Conservation (phyloP, 805 yeast genomes). For the Suhomyces sp. region DNA sequence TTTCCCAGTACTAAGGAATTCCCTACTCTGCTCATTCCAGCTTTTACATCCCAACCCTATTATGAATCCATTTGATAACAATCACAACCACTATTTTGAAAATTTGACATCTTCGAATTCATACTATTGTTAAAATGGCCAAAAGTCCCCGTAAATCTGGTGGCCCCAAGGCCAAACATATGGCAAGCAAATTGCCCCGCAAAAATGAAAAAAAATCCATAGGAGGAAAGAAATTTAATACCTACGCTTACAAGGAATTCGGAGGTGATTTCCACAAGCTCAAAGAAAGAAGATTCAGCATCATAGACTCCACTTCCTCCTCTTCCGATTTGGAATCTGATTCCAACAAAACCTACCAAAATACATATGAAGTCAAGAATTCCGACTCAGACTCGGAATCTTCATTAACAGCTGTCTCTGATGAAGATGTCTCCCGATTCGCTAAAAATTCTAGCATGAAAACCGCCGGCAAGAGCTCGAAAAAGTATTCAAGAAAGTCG, state of each 20-base stretch:
- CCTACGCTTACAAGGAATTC: slow-evolving; percentile 14
- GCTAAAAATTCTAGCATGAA: slow-evolving; percentile 11
- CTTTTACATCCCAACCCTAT: slow-evolving; percentile 1
- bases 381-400: slow-evolving; percentile 34
- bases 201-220: slow-evolving; percentile 7
- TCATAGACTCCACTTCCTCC: slow-evolving; percentile 26
- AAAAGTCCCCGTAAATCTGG: slow-evolving; percentile 32
- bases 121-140: slow-evolving; percentile 28
- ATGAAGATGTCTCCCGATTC: slow-evolving; percentile 16
- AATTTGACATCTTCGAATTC: no score
- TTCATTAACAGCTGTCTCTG: slow-evolving; percentile 41
- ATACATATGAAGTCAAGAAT: not conserved
- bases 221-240: slow-evolving; percentile 32
- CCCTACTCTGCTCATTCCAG: no score
- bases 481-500: slow-evolving; percentile 5
- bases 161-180: slow-evolving; percentile 2
- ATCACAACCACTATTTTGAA: no score
- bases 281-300: slow-evolving; percentile 31
- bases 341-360: slow-evolving; percentile 14
- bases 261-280: slow-evolving; percentile 4
- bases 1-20: no score
- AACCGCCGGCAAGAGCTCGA: slow-evolving; percentile 9
- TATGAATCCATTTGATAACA: not conserved
- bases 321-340: slow-evolving; percentile 33
- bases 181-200: slow-evolving; percentile 10